Conservation (phyloP, 2,329 filamentous ascomycete species). For the Onygena corvina region DNA sequence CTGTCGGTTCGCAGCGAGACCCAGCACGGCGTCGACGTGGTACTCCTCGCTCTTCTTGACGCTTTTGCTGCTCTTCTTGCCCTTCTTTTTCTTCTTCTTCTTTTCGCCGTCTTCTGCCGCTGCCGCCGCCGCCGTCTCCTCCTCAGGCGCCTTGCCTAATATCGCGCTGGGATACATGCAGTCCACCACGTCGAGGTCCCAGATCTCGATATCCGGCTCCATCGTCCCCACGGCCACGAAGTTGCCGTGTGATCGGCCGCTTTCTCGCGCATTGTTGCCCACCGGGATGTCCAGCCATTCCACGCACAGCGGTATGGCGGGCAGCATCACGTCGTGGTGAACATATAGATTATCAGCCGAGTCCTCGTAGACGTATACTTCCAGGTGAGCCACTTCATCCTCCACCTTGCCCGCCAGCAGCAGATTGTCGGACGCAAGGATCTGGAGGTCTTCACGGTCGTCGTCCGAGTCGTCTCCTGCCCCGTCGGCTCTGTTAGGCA, state of each 20-base stretch:
- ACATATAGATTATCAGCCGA: slow-evolving; percentile 93
- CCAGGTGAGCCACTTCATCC: slow-evolving; percentile 90
- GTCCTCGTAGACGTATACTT: slow-evolving; percentile 97
- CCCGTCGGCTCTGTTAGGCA: slow-evolving; percentile 50
- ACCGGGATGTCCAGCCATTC: slow-evolving; percentile 95
- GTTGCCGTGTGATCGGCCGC: slow-evolving; percentile 61
- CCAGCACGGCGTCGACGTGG: slow-evolving; percentile 87
- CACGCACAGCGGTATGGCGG: slow-evolving; percentile 84
- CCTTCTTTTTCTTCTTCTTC: slow-evolving; percentile 33
- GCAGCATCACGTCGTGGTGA: slow-evolving; percentile 98
- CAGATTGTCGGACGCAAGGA: slow-evolving; percentile 84
- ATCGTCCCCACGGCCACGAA: slow-evolving; percentile 93
- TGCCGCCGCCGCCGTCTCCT: slow-evolving; percentile 32
- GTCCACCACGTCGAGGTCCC: slow-evolving; percentile 92
- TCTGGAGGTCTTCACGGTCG: slow-evolving; percentile 85
- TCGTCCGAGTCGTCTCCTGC: slow-evolving; percentile 58
- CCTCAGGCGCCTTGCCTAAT: slow-evolving; percentile 53
- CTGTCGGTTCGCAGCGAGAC: slow-evolving; percentile 80
- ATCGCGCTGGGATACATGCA: slow-evolving; percentile 98
- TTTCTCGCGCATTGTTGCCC: slow-evolving; percentile 47
- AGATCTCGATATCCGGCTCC: slow-evolving; percentile 96
- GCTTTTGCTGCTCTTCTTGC: slow-evolving; percentile 74
- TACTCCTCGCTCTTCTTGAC: slow-evolving; percentile 82
- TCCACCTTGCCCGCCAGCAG: slow-evolving; percentile 87
- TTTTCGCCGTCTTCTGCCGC: slow-evolving; percentile 39